Conservation (phyloP, 2,329 filamentous ascomycete species). For the Cladosporium sp. region DNA sequence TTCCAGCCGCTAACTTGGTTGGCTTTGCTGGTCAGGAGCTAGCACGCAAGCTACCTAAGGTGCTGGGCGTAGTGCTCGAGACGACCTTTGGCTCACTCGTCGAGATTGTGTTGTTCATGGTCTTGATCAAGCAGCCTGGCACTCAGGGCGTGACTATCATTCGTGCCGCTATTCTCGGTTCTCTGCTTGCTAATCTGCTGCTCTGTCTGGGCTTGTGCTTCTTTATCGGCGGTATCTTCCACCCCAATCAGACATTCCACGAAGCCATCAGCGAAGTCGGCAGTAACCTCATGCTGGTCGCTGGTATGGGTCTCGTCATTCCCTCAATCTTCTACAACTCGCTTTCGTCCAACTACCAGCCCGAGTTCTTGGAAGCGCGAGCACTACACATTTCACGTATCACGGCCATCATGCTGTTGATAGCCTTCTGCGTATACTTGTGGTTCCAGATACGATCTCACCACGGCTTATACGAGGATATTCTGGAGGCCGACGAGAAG, state of each 20-base stretch:
- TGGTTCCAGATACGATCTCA: conserved; percentile 76
- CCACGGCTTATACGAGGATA: conserved; percentile 73
- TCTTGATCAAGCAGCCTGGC: conserved; percentile 55
- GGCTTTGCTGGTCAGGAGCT: conserved; percentile 69
- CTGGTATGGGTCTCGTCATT: conserved; percentile 57
- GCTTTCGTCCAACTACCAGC: conserved; percentile 22
- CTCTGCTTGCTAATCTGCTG: conserved; percentile 76
- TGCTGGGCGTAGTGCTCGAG: conserved; percentile 60
- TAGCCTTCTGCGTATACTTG: conserved; percentile 63
- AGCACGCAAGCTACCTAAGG: conserved; percentile 72
- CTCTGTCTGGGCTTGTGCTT: conserved; percentile 82
- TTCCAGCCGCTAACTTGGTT: conserved; percentile 52
- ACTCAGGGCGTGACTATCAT: conserved; percentile 57
- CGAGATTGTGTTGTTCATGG: conserved; percentile 79
- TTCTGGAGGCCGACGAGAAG: conserved; percentile 70
- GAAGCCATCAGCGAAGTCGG: conserved; percentile 78
- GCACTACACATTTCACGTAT: conserved; percentile 68
- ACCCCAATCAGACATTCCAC: conserved; percentile 70
- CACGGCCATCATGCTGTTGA: conserved; percentile 68
- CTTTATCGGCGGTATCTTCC: conserved; percentile 70
- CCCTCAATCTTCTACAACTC: conserved; percentile 56
- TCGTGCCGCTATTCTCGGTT: conserved; percentile 78
- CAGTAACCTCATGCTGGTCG: conserved; percentile 72
- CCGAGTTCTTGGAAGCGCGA: conserved; percentile 46
- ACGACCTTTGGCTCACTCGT: conserved; percentile 67